These are phyloP conservation scores for Rhododendron vialii DNA, from an alignment of 148 eudicot genomes.

Conservation along the genomic window DNA sequence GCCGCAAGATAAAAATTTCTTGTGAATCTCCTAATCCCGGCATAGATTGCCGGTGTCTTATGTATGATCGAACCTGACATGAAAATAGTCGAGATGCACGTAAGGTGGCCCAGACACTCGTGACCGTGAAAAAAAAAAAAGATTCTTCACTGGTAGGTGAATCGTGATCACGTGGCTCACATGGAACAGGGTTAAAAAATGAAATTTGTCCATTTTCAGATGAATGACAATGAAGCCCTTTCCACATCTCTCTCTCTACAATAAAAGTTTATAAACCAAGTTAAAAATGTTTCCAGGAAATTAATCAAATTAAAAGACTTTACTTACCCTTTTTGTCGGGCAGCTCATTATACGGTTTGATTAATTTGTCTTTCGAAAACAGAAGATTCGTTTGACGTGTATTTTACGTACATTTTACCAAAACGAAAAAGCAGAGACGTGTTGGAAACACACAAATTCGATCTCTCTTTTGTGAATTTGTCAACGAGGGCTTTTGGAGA, in stretches of 20 bases:
- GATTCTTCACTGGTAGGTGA: not conserved
- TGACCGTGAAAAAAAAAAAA: too few relatives aligned
- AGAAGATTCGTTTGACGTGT: not conserved
- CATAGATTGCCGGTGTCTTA: too few relatives aligned
- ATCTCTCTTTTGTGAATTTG: not conserved
- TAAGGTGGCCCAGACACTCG: too few relatives aligned
- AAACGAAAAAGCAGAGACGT: not conserved
- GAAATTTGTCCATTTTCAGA: not conserved
- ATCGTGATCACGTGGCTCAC: not conserved
- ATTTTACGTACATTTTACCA: not conserved
- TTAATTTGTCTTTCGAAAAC: not conserved
- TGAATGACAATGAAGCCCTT: not conserved
- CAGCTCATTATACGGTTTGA: not conserved
- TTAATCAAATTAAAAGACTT: not conserved
- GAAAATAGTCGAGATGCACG: too few relatives aligned
- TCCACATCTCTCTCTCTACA: not conserved
- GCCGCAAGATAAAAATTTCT: too few relatives aligned
- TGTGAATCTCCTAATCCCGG: too few relatives aligned
- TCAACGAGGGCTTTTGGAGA: not conserved
- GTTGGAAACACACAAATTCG: not conserved
- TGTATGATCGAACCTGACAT: too few relatives aligned
- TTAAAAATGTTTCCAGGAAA: not conserved
- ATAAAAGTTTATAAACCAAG: not conserved
- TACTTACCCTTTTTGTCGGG: not conserved
- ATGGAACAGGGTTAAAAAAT: not conserved